Percentiles rank a stretch among this genome's conserved stretches.
phyloP scores from a whole-genome alignment of 768 basidiomycete species.

The Kwoniella sp. region DNA sequence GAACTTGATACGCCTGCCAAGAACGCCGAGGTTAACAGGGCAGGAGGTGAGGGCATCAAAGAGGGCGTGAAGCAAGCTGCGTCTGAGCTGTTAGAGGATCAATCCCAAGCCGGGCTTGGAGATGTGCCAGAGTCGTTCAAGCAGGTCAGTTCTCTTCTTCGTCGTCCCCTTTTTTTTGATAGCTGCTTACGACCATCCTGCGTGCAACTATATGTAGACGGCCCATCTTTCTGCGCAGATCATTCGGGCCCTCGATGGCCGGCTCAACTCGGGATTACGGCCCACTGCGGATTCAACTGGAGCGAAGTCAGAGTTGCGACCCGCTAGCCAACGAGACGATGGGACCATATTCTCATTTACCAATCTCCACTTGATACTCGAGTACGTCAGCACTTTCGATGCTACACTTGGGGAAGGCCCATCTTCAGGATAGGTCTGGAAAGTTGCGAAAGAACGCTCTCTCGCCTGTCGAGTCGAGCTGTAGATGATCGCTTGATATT shows the following conservation, averaged over 20 bases:
- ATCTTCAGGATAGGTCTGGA: background rate
- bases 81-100: no score
- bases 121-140: conserved; percentile 3
- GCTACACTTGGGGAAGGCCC: background rate
- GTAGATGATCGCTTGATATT: no score
- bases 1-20: no score
- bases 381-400: background rate
- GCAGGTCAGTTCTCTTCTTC: conserved; percentile 15
- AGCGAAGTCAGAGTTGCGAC: no score
- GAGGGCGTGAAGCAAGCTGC: background rate
- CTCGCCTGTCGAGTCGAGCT: no score
- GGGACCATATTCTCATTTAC: background rate
- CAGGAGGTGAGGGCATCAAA: no score
- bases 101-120: background rate
- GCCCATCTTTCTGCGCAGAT: conserved; percentile 7
- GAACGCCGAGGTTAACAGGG: no score
- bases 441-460: no score
- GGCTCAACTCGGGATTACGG: background rate
- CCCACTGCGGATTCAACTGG: no score
- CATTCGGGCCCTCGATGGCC: conserved; percentile 16
- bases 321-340: no score
- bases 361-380: background rate
- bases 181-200: no score
- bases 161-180: no score
- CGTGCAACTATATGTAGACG: conserved; percentile 17